Conservation (phyloP, 352 stramenopile genomes). For the Phytophthora citrophthora region DNA sequence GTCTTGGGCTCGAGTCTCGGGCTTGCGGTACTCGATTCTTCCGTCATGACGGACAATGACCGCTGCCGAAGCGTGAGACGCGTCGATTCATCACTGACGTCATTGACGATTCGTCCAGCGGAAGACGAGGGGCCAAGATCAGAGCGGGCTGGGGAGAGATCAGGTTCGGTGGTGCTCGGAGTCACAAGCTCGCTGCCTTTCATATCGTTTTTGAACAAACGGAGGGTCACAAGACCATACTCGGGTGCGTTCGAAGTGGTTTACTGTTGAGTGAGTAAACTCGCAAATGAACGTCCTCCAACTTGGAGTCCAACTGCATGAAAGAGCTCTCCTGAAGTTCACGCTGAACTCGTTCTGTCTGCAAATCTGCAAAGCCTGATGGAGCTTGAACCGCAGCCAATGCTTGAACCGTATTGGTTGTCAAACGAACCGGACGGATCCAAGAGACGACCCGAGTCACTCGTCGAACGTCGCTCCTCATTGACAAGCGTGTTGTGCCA, state of each 20-base stretch:
- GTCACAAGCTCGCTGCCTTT: conserved; percentile 17
- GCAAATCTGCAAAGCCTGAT: conserved; percentile 19
- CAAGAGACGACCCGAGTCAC: too few species aligned
- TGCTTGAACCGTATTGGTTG: conserved; percentile 19
- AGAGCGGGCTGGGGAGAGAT: conserved; percentile 8
- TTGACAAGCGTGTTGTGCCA: neutral
- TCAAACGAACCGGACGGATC: conserved; percentile 1
- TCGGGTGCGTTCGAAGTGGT: neutral
- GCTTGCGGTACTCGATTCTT: conserved; percentile 8
- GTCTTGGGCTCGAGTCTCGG: conserved; percentile 15
- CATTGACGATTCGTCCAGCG: neutral
- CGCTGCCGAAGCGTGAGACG: conserved; percentile 15
- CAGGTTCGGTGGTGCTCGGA: conserved; percentile 7
- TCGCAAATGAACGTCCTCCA: conserved; percentile 4
- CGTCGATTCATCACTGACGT: conserved; percentile 3
- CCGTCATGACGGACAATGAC: conserved; percentile 11
- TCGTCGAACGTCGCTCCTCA: neutral
- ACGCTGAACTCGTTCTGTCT: neutral
- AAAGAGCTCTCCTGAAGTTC: neutral
- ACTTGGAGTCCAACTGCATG: neutral
- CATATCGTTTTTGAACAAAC: neutral
- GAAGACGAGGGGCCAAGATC: conserved; percentile 9
- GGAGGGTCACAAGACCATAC: neutral
- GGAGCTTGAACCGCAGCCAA: conserved; percentile 7
- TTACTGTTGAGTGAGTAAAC: conserved; percentile 8